A percentile compares a stretch with the other conserved stretches of the same genome.
These are phyloP conservation scores for Penstemon barbatus DNA, from an alignment of 257 asterid species.

Conservation along the genomic window DNA sequence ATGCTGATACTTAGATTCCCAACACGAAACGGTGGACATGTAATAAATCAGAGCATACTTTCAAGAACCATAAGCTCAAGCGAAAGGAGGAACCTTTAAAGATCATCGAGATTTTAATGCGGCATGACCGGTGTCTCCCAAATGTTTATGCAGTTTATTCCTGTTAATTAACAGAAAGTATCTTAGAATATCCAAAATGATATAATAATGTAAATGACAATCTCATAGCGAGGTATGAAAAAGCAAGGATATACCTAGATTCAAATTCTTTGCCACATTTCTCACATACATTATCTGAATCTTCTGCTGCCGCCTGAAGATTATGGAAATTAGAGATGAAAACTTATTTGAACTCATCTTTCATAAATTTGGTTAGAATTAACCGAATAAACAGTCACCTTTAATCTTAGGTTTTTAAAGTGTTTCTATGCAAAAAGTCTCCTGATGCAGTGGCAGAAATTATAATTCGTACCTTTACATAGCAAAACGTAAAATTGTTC, in stretches of 20 bases:
- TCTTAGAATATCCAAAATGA: slow-evolving; percentile 17
- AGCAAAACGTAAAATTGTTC: too few species aligned
- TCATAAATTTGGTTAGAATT: background rate
- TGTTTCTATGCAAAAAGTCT: background rate
- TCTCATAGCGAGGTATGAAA: background rate
- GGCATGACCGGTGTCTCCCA: slow-evolving; percentile 87
- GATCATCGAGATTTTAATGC: slow-evolving; percentile 51
- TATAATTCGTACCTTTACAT: background rate
- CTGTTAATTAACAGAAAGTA: slow-evolving; percentile 35
- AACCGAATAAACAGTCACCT: background rate
- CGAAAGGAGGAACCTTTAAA: slow-evolving; percentile 20
- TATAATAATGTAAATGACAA: slow-evolving; percentile 13
- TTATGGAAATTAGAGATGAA: slow-evolving; percentile 23
- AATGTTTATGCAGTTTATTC: slow-evolving; percentile 78
- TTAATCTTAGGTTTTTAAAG: background rate
- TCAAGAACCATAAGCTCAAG: background rate
- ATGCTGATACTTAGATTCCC: slow-evolving; percentile 3
- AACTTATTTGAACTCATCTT: background rate
- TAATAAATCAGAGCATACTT: background rate
- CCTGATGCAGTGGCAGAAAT: background rate
- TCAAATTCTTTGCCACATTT: slow-evolving; percentile 82
- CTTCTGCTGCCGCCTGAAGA: slow-evolving; percentile 47
- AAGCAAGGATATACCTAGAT: slow-evolving; percentile 52
- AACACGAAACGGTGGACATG: background rate
- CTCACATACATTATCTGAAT: slow-evolving; percentile 57